phyloP scores from a whole-genome alignment of 2,329 filamentous ascomycete species.

The Diplodia sapinea region DNA sequence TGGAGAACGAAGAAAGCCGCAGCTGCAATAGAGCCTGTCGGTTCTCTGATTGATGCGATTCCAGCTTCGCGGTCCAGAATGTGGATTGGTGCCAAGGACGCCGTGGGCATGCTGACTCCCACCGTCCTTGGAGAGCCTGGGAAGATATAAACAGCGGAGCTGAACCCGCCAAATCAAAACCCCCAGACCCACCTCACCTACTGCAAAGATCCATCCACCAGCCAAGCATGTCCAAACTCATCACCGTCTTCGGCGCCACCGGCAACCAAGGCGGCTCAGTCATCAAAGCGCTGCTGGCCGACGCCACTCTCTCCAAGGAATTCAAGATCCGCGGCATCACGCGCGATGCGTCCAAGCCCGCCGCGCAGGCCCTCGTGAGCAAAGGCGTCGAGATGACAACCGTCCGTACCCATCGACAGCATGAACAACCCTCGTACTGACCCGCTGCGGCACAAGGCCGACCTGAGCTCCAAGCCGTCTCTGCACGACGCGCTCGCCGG shows the following conservation, averaged over 20 bases:
- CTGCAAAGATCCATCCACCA: not conserved
- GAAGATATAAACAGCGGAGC: too few species aligned
- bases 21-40: too few species aligned
- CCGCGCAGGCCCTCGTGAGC: slow-evolving; percentile 52
- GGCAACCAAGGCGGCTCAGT: slow-evolving; percentile 66
- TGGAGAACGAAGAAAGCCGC: too few species aligned
- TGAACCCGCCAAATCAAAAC: too few species aligned
- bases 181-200: not conserved
- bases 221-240: slow-evolving; percentile 46
- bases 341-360: slow-evolving; percentile 55
- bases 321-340: slow-evolving; percentile 62
- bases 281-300: slow-evolving; percentile 45
- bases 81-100: too few species aligned
- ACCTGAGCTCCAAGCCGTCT: slow-evolving; percentile 35
- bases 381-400: slow-evolving; percentile 54
- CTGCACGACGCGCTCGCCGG: slow-evolving; percentile 38
- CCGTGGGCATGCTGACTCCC: too few species aligned
- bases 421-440: slow-evolving; percentile 7
- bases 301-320: slow-evolving; percentile 1
- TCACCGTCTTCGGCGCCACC: slow-evolving; percentile 65
- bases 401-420: not conserved
- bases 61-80: too few species aligned
- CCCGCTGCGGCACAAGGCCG: slow-evolving; percentile 51
- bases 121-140: too few species aligned
- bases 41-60: too few species aligned